Evolutionary conservation across 805 yeast genomes (phyloP), one percentile per base, ranked within the genome.

Genomic region (Starmerella vaccinii): DNA sequence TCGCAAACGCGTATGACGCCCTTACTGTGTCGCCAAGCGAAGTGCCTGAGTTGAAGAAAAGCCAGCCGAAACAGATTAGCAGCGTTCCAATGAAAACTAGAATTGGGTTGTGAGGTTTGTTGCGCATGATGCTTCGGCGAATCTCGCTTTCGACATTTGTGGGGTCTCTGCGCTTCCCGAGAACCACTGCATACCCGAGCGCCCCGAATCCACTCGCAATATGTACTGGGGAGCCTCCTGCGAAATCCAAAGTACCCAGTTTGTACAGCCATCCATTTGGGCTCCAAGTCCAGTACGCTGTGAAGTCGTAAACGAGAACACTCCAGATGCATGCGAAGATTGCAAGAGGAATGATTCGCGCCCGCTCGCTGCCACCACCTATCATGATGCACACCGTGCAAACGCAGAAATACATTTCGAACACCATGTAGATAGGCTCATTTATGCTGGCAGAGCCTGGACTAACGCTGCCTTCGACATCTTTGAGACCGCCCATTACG

Each of bases 221-320:
- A 65, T 81, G 87, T 43, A 81, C 85, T 35, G 84, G 84, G 50
- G 84, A 82, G 47, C 85, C 85, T 58, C 87, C 87, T 10, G 86
- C 85, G 56, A 77, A 81, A 67, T 81, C 87, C 57, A 77, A 69
- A 23, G 77, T 75, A 47, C 87, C 87, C 57, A 80, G 66, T 34
- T 68, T 68, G 56, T 63, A 65, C 53, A 79, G 71, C 85, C 85
- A 81, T 45, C 86, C 86, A 50, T 73, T 71, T 15, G 70, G 71
- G 59, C 80, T 80, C 87, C 87, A 81, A n/a, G 80, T 74, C 85
- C 85, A 80, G 70, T 71, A 76, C 19, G 85, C 85, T 61, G 74
- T 71, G 41, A 85, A 84, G 61, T 81, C 77, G 69, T 81, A 81
- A 18, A 81, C 85, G 18, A 81, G 75, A 4, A 85, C 80, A 63